Conservation (phyloP, 306 rosid species). For the Corylus avellana region DNA sequence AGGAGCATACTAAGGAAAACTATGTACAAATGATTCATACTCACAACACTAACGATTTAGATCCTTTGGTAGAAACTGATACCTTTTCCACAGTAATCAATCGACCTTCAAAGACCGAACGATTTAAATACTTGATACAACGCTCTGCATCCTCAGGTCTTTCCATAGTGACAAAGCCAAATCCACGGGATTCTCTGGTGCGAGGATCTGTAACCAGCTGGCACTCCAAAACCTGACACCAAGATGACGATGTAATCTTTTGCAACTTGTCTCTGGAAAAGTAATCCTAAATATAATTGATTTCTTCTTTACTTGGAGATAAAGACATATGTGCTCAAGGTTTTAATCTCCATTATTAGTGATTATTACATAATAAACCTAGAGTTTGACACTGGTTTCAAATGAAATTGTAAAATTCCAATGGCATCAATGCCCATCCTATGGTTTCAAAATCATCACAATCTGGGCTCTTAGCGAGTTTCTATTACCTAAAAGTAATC, state of each 20-base stretch:
- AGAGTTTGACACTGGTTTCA: neutral
- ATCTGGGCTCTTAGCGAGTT: neutral
- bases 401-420: neutral
- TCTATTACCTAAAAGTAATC: neutral
- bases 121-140: conserved; percentile 44
- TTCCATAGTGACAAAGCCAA: conserved; percentile 58
- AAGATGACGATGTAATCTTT: conserved; percentile 10
- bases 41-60: conserved; percentile 10
- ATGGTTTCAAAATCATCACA: too few relatives aligned
- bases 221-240: conserved; percentile 48
- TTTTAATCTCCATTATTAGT: neutral
- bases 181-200: conserved; percentile 49
- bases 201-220: conserved; percentile 45
- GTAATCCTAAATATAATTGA: neutral
- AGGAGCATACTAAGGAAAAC: conserved; percentile 3
- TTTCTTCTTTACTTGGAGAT: neutral
- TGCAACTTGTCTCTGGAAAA: neutral
- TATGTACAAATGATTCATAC: neutral
- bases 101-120: conserved; percentile 49
- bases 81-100: conserved; percentile 56
- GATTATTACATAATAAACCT: neutral
- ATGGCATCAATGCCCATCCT: neutral
- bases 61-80: conserved; percentile 24
- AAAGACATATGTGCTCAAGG: neutral
- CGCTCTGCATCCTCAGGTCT: conserved; percentile 45